Evolutionary conservation across 192 early-diverging fungal species (phyloP).

Genomic region (Allomyces macrogynus): DNA sequence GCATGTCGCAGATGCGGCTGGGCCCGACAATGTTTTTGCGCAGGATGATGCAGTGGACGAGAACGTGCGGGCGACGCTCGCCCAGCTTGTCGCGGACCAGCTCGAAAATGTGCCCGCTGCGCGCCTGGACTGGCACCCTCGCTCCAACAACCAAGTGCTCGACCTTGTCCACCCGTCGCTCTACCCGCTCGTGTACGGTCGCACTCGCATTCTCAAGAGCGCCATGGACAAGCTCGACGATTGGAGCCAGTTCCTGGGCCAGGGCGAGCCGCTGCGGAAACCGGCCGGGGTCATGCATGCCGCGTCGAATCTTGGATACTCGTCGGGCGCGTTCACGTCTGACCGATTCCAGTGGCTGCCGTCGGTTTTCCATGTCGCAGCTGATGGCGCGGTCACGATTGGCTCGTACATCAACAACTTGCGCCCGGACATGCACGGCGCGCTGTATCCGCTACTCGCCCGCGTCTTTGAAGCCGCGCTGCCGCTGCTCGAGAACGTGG

Average conservation of each 20-base stretch:
- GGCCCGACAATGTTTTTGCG: conserved; percentile 14
- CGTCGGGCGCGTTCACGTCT: background rate
- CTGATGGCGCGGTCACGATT: conserved; percentile 20
- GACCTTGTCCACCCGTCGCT: conserved; percentile 32
- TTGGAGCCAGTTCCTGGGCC: conserved; percentile 3
- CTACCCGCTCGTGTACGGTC: conserved; percentile 15
- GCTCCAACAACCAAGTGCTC: conserved; percentile 23
- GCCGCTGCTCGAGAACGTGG: conserved; percentile 39
- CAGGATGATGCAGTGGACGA: conserved; percentile 7
- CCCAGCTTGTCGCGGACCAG: conserved; percentile 11
- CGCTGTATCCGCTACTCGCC: conserved; percentile 28
- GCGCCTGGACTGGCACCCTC: conserved; percentile 20
- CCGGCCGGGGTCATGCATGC: background rate
- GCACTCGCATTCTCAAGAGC: background rate
- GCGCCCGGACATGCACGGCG: conserved; percentile 24
- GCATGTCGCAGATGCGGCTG: conserved; percentile 10
- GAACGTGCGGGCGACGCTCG: conserved; percentile 9
- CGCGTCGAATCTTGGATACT: too few species aligned
- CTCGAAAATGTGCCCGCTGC: conserved; percentile 16
- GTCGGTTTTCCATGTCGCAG: conserved; percentile 29
- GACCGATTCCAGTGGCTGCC: conserved; percentile 40
- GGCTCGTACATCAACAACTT: conserved; percentile 59
- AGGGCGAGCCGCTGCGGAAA: background rate
- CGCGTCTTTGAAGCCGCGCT: conserved; percentile 29
- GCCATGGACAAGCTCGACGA: conserved; percentile 3